phyloP scores from a whole-genome alignment of 768 basidiomycete genomes.

The Termitomyces sp. region DNA sequence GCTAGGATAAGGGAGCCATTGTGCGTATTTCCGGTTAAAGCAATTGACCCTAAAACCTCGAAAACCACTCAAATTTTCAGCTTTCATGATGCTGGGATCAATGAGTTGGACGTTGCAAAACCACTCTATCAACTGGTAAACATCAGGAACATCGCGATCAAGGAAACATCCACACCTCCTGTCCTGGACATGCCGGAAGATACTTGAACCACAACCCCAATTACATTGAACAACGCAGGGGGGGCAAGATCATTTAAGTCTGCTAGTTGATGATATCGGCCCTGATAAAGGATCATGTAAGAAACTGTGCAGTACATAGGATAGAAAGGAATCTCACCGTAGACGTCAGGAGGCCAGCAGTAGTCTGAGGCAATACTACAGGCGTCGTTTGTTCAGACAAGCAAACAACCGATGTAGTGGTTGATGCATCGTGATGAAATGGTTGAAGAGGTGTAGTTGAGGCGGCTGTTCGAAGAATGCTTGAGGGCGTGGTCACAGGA shows the following conservation, averaged over 20 bases:
- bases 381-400: not conserved
- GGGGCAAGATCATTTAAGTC: not conserved
- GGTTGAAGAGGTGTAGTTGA: not conserved
- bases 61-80: conserved; percentile 17
- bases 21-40: conserved; percentile 43
- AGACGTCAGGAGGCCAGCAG: not conserved
- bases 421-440: not conserved
- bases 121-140: conserved; percentile 36
- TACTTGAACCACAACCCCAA: conserved; percentile 20
- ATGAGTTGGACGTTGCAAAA: conserved; percentile 39
- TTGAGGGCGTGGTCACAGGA: not conserved
- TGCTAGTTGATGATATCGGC: conserved; percentile 14
- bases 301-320: not conserved
- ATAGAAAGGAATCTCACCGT: not conserved
- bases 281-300: conserved; percentile 5
- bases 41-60: conserved; percentile 39
- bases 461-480: no score
- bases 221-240: conserved; percentile 14
- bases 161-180: conserved; percentile 22
- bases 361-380: not conserved
- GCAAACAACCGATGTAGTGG: not conserved
- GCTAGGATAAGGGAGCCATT: conserved; percentile 48
- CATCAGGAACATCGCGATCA: not conserved
- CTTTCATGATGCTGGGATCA: conserved; percentile 46
- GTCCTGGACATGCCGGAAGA: conserved; percentile 14